A percentile compares a stretch with the other conserved stretches of the same genome.
phyloP scores from a whole-genome alignment of 768 basidiomycete species.

The Suillus ampliporus region DNA sequence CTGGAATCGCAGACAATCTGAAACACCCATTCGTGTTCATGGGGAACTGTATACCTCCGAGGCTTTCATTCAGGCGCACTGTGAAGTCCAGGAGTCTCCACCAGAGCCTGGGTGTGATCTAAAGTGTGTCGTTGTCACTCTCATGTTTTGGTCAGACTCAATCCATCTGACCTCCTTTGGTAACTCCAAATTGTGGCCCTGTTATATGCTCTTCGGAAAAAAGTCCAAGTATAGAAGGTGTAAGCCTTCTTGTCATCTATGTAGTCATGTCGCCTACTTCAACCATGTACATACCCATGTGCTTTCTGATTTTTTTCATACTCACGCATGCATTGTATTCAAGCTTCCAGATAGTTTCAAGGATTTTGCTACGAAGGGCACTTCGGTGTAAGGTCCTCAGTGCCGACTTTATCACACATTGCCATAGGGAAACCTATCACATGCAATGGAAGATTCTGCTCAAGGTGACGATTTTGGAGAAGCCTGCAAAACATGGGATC shows the following conservation, averaged over 20 bases:
- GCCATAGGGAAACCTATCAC: slow-evolving; percentile 21
- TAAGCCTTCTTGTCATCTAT: slow-evolving; percentile 18
- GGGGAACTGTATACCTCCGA: slow-evolving; percentile 27
- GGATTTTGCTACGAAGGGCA: slow-evolving; percentile 14
- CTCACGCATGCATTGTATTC: background rate
- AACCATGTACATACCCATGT: slow-evolving; percentile 1
- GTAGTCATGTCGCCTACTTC: slow-evolving; percentile 19
- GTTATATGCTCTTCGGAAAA: slow-evolving; percentile 30
- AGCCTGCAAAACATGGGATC: slow-evolving; percentile 20
- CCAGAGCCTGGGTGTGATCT: slow-evolving; percentile 21
- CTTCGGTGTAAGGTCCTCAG: background rate
- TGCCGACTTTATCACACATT: slow-evolving; percentile 15
- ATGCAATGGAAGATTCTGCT: slow-evolving; percentile 13
- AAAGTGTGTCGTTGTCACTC: slow-evolving; percentile 18
- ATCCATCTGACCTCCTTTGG: slow-evolving; percentile 40
- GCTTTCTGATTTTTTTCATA: background rate
- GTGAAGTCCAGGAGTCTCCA: slow-evolving; percentile 21
- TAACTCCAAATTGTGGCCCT: slow-evolving; percentile 29
- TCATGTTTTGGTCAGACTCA: slow-evolving; percentile 40
- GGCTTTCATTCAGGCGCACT: slow-evolving; percentile 24
- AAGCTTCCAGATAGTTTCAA: slow-evolving; percentile 23
- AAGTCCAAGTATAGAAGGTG: slow-evolving; percentile 24
- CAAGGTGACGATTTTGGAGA: slow-evolving; percentile 17
- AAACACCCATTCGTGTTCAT: slow-evolving; percentile 12
- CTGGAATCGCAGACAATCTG: slow-evolving; percentile 8